These are phyloP conservation scores for Picochlorum sp. DNA, from an alignment of 139 green algal species.

Conservation along the genomic window DNA sequence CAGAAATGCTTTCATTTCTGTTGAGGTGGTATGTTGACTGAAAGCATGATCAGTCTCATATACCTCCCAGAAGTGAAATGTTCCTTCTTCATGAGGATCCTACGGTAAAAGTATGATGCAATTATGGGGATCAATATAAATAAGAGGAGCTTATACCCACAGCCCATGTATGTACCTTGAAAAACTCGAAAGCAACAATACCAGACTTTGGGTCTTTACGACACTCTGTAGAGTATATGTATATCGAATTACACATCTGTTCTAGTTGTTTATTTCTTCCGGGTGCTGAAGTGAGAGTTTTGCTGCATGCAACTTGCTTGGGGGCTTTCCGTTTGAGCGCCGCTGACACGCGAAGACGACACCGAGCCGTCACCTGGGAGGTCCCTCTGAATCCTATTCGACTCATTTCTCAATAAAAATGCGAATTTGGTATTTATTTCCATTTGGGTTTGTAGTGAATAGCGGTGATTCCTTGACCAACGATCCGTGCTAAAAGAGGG, in stretches of 20 bases:
- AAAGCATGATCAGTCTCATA: constrained; percentile 49
- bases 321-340: constrained; percentile 24
- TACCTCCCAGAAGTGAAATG: constrained; percentile 67
- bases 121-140: too few relatives aligned
- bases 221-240: constrained; percentile 27
- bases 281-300: constrained; percentile 52
- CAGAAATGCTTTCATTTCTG: constrained; percentile 44
- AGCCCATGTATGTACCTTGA: too few relatives aligned
- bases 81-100: constrained; percentile 31
- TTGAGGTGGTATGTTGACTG: constrained; percentile 39
- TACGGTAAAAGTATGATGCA: not conserved
- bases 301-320: constrained; percentile 50
- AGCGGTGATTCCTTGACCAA: too few relatives aligned
- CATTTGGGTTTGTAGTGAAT: not conserved
- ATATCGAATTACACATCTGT: constrained; percentile 37
- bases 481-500: too few relatives aligned
- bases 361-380: not conserved
- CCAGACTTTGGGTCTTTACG: constrained; percentile 30
- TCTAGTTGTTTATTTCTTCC: constrained; percentile 33
- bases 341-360: constrained; percentile 18
- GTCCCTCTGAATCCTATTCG: not conserved
- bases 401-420: not conserved
- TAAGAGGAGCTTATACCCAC: too few relatives aligned
- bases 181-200: constrained; percentile 36
- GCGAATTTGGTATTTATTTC: not conserved